Percentiles rank a stretch among this genome's conserved stretches.
Conservation (phyloP, 2,329 filamentous ascomycete species). For the Bipolaris oryzae region DNA sequence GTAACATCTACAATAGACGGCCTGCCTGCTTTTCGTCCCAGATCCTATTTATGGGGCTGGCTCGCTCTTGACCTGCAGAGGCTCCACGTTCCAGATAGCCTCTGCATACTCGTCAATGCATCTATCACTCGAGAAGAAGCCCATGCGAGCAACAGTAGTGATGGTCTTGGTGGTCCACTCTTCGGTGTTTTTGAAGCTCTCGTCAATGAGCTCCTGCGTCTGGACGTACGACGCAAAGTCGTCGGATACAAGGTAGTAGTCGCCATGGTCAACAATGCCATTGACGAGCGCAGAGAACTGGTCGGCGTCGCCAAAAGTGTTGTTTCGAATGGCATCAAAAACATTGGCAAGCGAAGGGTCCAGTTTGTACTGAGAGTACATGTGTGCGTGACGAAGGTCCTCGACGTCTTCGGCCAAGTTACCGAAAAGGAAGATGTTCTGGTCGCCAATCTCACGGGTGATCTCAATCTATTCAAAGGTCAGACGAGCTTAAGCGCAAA, state of each 20-base stretch:
- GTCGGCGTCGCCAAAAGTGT: slow-evolving; percentile 78
- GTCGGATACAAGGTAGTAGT: slow-evolving; percentile 97
- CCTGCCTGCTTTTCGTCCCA: not conserved
- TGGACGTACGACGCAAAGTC: slow-evolving; percentile 95
- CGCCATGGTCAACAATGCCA: slow-evolving; percentile 88
- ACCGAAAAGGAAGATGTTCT: slow-evolving; percentile 98
- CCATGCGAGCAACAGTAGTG: slow-evolving; percentile 87
- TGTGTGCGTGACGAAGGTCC: slow-evolving; percentile 88
- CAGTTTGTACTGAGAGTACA: slow-evolving; percentile 78
- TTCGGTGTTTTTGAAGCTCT: slow-evolving; percentile 89
- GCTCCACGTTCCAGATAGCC: slow-evolving; percentile 95
- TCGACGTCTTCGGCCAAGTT: slow-evolving; percentile 96
- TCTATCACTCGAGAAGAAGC: slow-evolving; percentile 93
- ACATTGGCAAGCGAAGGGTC: slow-evolving; percentile 80
- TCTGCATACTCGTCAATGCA: slow-evolving; percentile 98
- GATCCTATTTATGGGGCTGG: slow-evolving; percentile 21
- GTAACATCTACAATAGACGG: slow-evolving; percentile 1
- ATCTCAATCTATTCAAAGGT: slow-evolving; percentile 76
- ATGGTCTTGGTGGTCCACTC: slow-evolving; percentile 93
- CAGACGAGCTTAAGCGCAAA: slow-evolving; percentile 1
- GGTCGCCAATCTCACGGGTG: slow-evolving; percentile 92
- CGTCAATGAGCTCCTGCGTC: slow-evolving; percentile 88
- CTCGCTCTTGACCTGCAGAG: slow-evolving; percentile 59
- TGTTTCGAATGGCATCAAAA: slow-evolving; percentile 79
- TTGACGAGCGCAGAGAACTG: slow-evolving; percentile 84